Percentiles rank a stretch among this genome's conserved stretches.
These are phyloP conservation scores for Trichoderma sp. DNA, from an alignment of 2,329 filamentous ascomycete species.

Conservation along the genomic window DNA sequence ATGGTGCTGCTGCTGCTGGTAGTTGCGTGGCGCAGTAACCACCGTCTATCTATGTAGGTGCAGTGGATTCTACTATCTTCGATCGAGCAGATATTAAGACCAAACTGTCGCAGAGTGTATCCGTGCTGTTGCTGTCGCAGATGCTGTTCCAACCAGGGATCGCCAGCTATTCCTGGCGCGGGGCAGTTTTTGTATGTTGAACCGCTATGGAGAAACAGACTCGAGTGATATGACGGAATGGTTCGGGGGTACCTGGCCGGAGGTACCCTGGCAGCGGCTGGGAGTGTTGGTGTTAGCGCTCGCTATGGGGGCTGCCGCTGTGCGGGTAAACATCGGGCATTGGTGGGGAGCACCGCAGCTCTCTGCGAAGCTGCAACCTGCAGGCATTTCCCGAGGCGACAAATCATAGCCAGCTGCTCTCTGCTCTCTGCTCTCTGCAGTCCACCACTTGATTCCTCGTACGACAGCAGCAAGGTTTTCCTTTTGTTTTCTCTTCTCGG, in stretches of 20 bases:
- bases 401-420: not conserved
- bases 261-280: not conserved
- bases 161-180: conserved; percentile 12
- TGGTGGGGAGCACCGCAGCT: not conserved
- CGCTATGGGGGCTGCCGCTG: not conserved
- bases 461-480: not conserved
- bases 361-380: not conserved
- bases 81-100: not conserved
- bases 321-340: not conserved
- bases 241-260: not conserved
- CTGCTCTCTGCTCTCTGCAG: too few relatives aligned
- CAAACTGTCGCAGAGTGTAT: not conserved
- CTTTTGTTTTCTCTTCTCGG: not conserved
- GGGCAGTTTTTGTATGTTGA: conserved; percentile 23
- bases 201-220: conserved; percentile 13
- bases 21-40: not conserved
- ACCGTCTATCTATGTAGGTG: not conserved
- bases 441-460: not conserved
- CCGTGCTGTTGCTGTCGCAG: not conserved
- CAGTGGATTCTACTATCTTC: not conserved
- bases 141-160: not conserved
- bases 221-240: conserved; percentile 12
- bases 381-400: not conserved
- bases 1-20: not conserved
- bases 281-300: not conserved